A percentile compares a stretch with the other conserved stretches of the same genome.
Evolutionary conservation across 805 yeast species (phyloP).

Genomic region (Priceomyces carsonii): DNA sequence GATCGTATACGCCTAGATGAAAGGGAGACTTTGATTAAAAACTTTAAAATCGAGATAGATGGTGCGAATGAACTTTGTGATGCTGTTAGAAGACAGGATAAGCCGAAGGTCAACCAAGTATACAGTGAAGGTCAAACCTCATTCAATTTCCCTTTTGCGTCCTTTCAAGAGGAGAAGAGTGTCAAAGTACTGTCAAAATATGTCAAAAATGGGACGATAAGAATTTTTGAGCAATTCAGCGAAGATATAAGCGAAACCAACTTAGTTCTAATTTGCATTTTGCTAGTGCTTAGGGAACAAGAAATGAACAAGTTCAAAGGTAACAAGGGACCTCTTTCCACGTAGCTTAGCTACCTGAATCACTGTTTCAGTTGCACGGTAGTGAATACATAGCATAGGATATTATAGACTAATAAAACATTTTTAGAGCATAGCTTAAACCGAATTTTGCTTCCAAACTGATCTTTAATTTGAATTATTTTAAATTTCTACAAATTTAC

Average conservation of each 20-base stretch:
- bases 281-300: slow-evolving; percentile 32
- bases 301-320: slow-evolving; percentile 36
- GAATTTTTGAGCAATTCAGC: slow-evolving; percentile 15
- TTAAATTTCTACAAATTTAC: no score
- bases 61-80: slow-evolving; percentile 16
- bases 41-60: slow-evolving; percentile 11
- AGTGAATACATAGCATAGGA: no score
- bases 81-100: slow-evolving; percentile 22
- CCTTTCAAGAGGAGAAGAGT: slow-evolving; percentile 27
- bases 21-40: slow-evolving; percentile 5
- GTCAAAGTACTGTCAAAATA: slow-evolving; percentile 20
- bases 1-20: slow-evolving; percentile 19
- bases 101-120: slow-evolving; percentile 17
- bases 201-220: slow-evolving; percentile 22
- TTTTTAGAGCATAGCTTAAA: no score
- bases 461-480: no score
- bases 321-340: slow-evolving; percentile 22
- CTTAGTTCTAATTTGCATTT: slow-evolving; percentile 21
- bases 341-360: background rate
- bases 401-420: no score
- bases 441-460: no score
- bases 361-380: no score
- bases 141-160: slow-evolving; percentile 29
- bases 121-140: slow-evolving; percentile 18
- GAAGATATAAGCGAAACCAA: slow-evolving; percentile 17